phyloP scores from a whole-genome alignment of 371 early-diverging fungal genomes.

The Mucor irregularis region DNA sequence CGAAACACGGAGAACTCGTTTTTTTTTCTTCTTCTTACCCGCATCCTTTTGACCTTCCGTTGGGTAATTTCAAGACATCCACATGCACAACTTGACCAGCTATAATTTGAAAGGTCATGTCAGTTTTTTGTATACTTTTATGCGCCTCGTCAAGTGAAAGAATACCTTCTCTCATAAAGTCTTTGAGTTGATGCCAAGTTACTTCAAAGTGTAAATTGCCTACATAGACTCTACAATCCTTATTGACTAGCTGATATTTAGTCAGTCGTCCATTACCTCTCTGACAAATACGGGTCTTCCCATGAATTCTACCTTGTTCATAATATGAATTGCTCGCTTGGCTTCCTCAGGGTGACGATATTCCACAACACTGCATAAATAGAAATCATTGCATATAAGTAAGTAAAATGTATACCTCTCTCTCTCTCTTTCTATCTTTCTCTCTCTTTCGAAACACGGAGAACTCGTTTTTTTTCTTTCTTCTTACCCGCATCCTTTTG shows the following conservation, averaged over 20 bases:
- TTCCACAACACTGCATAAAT: constrained; percentile 68
- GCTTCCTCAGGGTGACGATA: constrained; percentile 79
- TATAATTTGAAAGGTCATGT: constrained; percentile 12
- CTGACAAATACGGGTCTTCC: constrained; percentile 76
- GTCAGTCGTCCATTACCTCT: too few species aligned
- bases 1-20: too few species aligned
- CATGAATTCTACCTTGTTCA: constrained; percentile 73
- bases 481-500: constrained; percentile 62
- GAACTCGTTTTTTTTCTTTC: background rate
- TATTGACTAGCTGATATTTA: too few species aligned
- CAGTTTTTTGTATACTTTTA: background rate
- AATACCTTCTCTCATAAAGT: constrained; percentile 83
- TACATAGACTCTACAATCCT: constrained; percentile 51
- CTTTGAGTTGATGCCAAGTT: constrained; percentile 66
- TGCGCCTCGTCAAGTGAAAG: too few species aligned
- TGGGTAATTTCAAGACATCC: constrained; percentile 61
- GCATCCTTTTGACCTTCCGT: constrained; percentile 50
- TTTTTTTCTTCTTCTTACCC: background rate
- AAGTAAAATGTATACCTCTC: background rate
- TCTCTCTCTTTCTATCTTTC: too few species aligned
- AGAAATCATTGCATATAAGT: background rate
- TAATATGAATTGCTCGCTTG: constrained; percentile 72
- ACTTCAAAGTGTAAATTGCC: constrained; percentile 69
- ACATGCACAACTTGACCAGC: constrained; percentile 73
- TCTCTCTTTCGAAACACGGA: too few species aligned